Conservation (phyloP, 169 alveolate species). For the Plasmodium cynomolgi region DNA sequence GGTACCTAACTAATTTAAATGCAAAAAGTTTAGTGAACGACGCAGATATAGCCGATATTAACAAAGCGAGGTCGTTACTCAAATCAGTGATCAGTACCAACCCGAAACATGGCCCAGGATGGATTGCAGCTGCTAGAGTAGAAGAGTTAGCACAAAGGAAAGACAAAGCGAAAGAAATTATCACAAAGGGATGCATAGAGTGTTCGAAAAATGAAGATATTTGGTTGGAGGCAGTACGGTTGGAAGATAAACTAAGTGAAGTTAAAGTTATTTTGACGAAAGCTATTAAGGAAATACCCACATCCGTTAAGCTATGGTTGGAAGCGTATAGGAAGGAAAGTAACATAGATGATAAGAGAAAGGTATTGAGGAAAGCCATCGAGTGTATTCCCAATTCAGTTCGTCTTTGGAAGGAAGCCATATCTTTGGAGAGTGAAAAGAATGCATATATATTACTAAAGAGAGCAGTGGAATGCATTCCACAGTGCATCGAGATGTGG, state of each 20-base stretch:
- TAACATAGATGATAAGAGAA: constrained; percentile 89
- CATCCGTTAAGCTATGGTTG: constrained; percentile 95
- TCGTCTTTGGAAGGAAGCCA: constrained; percentile 98
- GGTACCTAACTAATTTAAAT: constrained; percentile 94
- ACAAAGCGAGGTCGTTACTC: constrained; percentile 93
- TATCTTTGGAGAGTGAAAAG: constrained; percentile 93
- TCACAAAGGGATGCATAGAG: constrained; percentile 95
- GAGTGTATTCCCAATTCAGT: constrained; percentile 97
- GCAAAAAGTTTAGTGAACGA: constrained; percentile 83
- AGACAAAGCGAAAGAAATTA: constrained; percentile 95
- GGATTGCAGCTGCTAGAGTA: constrained; percentile 99
- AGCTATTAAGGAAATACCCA: constrained; percentile 91
- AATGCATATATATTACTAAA: constrained; percentile 95
- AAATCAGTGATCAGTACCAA: constrained; percentile 93
- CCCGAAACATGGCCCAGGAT: constrained; percentile 97
- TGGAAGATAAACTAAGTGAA: constrained; percentile 93
- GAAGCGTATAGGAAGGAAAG: constrained; percentile 95
- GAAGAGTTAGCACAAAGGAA: constrained; percentile 96
- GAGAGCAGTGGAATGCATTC: constrained; percentile 99
- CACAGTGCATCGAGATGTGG: constrained; percentile 98
- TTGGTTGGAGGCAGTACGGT: constrained; percentile 99
- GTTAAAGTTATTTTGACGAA: constrained; percentile 95
- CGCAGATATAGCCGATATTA: constrained; percentile 95
- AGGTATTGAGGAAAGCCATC: constrained; percentile 94
- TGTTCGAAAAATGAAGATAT: constrained; percentile 98